Conservation (phyloP, 805 yeast species). For the Hanseniaspora vineae region DNA sequence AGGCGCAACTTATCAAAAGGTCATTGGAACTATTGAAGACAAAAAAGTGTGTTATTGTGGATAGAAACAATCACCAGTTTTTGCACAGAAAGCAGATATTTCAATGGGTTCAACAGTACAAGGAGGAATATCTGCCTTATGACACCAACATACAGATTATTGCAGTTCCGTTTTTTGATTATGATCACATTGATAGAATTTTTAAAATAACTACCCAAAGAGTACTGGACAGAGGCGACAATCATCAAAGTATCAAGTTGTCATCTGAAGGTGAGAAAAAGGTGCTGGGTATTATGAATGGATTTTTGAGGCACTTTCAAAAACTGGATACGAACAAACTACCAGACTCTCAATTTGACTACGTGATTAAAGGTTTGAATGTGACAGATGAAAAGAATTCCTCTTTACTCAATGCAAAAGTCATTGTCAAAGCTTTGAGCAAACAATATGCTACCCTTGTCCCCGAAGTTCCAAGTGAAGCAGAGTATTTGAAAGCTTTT, state of each 20-base stretch:
- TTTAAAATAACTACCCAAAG: constrained; percentile 46
- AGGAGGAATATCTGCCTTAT: constrained; percentile 30
- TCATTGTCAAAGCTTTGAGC: constrained; percentile 28
- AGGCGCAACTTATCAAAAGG: constrained; percentile 33
- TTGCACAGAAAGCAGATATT: constrained; percentile 61
- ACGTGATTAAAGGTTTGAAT: constrained; percentile 28
- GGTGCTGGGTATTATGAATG: constrained; percentile 54
- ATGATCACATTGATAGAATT: constrained; percentile 21
- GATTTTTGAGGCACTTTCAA: constrained; percentile 61
- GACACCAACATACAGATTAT: constrained; percentile 41
- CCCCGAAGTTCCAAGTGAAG: constrained; percentile 28
- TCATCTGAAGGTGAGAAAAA: constrained; percentile 31
- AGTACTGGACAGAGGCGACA: constrained; percentile 62
- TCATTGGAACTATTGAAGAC: constrained; percentile 30
- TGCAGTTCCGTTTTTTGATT: constrained; percentile 33
- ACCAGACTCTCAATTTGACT: constrained; percentile 62
- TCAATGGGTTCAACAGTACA: constrained; percentile 32
- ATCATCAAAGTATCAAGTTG: constrained; percentile 71
- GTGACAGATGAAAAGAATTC: constrained; percentile 23
- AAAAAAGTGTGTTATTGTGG: constrained; percentile 49
- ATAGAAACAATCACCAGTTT: constrained; percentile 68
- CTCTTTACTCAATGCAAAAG: constrained; percentile 36
- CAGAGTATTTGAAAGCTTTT: constrained; percentile 34
- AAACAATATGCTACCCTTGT: constrained; percentile 33
- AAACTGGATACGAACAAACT: constrained; percentile 30